These are phyloP conservation scores for Exserohilum rostratum DNA, from an alignment of 2,329 filamentous ascomycete species.

Conservation along the genomic window DNA sequence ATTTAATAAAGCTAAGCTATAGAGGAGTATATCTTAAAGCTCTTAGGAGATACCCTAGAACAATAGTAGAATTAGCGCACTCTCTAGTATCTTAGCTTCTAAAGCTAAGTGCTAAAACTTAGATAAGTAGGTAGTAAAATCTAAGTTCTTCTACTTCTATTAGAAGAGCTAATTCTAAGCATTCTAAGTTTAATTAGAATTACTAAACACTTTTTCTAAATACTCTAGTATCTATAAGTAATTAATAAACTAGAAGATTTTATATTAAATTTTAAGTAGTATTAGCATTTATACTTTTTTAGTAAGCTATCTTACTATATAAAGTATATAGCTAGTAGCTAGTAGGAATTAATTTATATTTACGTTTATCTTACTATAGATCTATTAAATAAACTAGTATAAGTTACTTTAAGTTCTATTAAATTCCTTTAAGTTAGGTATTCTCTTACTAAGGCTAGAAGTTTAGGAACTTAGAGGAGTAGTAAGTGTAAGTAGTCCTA, in stretches of 20 bases:
- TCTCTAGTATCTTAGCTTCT: neutral
- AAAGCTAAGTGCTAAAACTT: neutral
- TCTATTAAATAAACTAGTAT: neutral
- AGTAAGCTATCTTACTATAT: neutral
- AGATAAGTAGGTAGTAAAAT: neutral
- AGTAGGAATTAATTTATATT: neutral
- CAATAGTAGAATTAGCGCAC: neutral
- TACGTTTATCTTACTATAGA: neutral
- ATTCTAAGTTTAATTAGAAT: neutral
- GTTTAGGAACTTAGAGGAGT: neutral
- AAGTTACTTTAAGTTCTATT: neutral
- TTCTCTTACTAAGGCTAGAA: constrained; percentile 1
- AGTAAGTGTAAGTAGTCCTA: neutral
- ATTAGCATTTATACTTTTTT: neutral
- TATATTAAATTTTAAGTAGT: constrained; percentile 1
- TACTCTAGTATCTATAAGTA: neutral
- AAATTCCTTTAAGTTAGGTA: constrained; percentile 2
- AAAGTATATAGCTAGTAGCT: neutral
- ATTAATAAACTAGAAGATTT: neutral
- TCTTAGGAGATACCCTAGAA: neutral
- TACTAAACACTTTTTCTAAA: neutral
- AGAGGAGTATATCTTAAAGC: neutral
- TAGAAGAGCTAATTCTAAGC: neutral
- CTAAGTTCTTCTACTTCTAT: neutral
- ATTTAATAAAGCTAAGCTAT: neutral